Conservation (phyloP, 176 grass and related monocot species). For the barley (Hordeum vulgare) region MorexV3_pseudomolecules_assembly NC_058523.1:394052335-394052834, state of each 20-base stretch:
- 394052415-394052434: background rate
- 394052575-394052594: conserved; percentile 97
- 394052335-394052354: background rate
- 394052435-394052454: conserved; percentile 3
- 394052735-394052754: background rate
- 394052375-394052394: conserved; percentile 3
- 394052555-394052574: conserved; percentile 73
- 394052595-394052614: conserved; percentile 90
- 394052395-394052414: background rate
- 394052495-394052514: background rate
- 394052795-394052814: background rate
- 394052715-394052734: conserved; percentile 52
- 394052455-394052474: conserved; percentile 25
- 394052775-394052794: background rate
- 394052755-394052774: background rate
- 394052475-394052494: background rate
- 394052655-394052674: conserved; percentile 79
- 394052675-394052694: conserved; percentile 90
- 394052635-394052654: conserved; percentile 72
- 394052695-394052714: conserved; percentile 89
- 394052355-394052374: conserved; percentile 22
- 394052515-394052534: background rate
- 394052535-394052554: conserved; percentile 45
- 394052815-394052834: background rate
- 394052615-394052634: conserved; percentile 92